Evolutionary conservation across 768 basidiomycete genomes (phyloP).

Genomic region (Auricularia heimuer): DNA sequence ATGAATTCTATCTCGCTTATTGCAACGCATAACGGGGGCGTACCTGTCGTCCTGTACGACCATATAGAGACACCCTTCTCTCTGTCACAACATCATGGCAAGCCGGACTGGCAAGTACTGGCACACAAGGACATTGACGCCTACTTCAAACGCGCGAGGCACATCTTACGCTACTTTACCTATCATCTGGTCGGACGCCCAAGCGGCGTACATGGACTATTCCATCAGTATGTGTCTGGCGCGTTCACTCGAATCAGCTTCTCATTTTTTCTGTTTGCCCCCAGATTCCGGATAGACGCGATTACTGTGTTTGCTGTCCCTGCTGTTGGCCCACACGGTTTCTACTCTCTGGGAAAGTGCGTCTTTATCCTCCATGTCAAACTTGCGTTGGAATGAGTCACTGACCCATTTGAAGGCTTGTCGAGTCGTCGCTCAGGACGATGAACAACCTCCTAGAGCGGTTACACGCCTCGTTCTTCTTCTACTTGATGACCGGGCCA

Average conservation of each 20-base stretch:
- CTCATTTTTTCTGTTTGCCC: neutral
- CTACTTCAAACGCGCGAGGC: constrained; percentile 50
- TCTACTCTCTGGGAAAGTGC: constrained; percentile 83
- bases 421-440: constrained; percentile 84
- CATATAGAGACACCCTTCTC: constrained; percentile 41
- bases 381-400: neutral
- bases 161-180: constrained; percentile 57
- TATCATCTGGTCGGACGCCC: constrained; percentile 73
- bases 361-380: constrained; percentile 15
- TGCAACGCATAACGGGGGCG: constrained; percentile 58
- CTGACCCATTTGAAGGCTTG: constrained; percentile 34
- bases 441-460: constrained; percentile 92
- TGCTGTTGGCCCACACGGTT: constrained; percentile 87
- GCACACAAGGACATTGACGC: constrained; percentile 41
- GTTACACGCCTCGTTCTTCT: constrained; percentile 95
- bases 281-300: constrained; percentile 88
- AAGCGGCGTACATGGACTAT: constrained; percentile 83
- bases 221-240: constrained; percentile 54
- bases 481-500: constrained; percentile 69
- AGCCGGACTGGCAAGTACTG: constrained; percentile 22
- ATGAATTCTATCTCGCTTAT: constrained; percentile 74
- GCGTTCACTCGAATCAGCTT: neutral
- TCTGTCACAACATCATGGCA: constrained; percentile 4
- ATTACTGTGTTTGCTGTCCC: constrained; percentile 85
- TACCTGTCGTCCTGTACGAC: constrained; percentile 76